Evolutionary conservation across 2,329 filamentous ascomycete species (phyloP).

Genomic region (Fusarium mangiferae): DNA sequence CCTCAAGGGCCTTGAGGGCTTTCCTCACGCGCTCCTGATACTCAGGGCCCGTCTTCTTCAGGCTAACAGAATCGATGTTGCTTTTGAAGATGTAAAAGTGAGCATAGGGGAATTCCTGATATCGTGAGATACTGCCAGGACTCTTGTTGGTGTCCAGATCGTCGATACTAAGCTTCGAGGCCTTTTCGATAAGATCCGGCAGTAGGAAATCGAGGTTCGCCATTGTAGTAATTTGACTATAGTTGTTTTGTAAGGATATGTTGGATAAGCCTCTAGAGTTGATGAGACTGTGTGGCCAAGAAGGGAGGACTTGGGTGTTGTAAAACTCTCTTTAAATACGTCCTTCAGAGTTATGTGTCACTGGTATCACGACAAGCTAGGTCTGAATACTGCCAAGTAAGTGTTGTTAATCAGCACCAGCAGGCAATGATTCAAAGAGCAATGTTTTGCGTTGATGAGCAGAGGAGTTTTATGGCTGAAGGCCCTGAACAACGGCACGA

Average conservation of each 20-base stretch:
- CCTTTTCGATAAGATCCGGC: background rate
- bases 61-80: background rate
- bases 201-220: background rate
- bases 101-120: constrained; percentile 8
- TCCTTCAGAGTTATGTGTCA: background rate
- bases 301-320: background rate
- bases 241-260: background rate
- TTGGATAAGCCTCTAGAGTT: background rate
- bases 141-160: background rate
- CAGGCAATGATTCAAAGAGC: background rate
- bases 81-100: background rate
- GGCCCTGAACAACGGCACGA: background rate
- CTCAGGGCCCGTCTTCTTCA: constrained; percentile 22
- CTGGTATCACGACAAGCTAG: background rate
- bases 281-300: background rate
- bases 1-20: constrained; percentile 12
- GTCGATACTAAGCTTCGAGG: background rate
- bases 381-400: background rate
- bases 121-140: background rate
- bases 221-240: constrained; percentile 1
- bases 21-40: constrained; percentile 9
- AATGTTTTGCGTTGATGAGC: background rate
- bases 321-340: constrained; percentile 6
- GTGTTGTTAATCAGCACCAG: background rate
- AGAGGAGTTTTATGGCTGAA: no score